Percentiles rank a stretch among this genome's conserved stretches.
Conservation (phyloP, 495 filamentous ascomycete species). For the Xylaria curta region DNA sequence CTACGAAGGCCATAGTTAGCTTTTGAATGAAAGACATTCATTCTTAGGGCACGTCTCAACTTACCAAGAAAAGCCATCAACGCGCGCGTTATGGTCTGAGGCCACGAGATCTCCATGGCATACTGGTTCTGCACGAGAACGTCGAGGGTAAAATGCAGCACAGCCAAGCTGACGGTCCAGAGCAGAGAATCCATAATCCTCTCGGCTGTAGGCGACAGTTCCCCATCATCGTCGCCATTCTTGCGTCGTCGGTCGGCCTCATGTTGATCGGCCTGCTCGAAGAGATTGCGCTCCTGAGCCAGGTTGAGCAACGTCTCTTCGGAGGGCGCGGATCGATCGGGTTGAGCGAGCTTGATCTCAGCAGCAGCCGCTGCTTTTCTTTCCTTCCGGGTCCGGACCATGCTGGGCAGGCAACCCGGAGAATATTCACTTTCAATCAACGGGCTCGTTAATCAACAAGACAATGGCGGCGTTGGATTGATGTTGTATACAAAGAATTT, state of each 20-base stretch:
- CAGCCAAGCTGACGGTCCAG: constrained; percentile 73
- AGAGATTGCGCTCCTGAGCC: constrained; percentile 63
- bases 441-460: background rate
- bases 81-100: constrained; percentile 59
- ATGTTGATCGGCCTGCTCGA: constrained; percentile 47
- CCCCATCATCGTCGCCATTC: constrained; percentile 35
- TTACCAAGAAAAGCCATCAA: constrained; percentile 58
- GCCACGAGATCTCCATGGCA: constrained; percentile 68
- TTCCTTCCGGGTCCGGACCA: constrained; percentile 57
- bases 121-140: constrained; percentile 94
- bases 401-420: constrained; percentile 25
- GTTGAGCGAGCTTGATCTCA: constrained; percentile 63
- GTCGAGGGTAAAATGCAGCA: constrained; percentile 86
- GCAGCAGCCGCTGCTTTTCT: constrained; percentile 50
- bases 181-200: constrained; percentile 65
- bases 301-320: constrained; percentile 68
- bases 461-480: background rate
- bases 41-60: constrained; percentile 24
- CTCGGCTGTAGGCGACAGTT: constrained; percentile 52
- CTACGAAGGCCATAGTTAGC: constrained; percentile 44
- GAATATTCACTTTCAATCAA: background rate
- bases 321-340: constrained; percentile 61
- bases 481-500: background rate
- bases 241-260: constrained; percentile 37
- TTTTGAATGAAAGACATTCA: constrained; percentile 8